Conservation (phyloP, 495 filamentous ascomycete species). For the Daldinia decipiens region DNA sequence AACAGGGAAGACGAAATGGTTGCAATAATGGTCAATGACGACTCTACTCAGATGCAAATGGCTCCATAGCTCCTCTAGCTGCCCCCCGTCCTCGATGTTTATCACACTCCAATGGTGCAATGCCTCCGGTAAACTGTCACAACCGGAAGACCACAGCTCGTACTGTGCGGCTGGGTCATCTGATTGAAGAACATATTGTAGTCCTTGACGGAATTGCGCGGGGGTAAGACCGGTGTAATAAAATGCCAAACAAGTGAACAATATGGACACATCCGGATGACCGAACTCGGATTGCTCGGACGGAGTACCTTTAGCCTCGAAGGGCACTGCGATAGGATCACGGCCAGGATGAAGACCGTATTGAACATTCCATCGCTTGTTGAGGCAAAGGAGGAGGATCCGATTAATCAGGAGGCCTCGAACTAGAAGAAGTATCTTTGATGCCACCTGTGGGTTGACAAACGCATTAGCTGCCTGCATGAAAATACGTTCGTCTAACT, state of each 20-base stretch:
- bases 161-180: conserved; percentile 63
- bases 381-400: conserved; percentile 53
- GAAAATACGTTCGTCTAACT: conserved; percentile 25
- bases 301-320: conserved; percentile 62
- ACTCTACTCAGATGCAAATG: conserved; percentile 49
- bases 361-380: conserved; percentile 59
- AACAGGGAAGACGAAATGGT: conserved; percentile 64
- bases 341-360: conserved; percentile 56
- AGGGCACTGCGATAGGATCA: conserved; percentile 61
- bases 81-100: conserved; percentile 61
- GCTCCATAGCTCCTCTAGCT: conserved; percentile 56
- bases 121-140: conserved; percentile 52
- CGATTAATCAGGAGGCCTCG: conserved; percentile 53
- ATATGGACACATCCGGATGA: conserved; percentile 65
- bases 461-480: conserved; percentile 44
- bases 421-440: conserved; percentile 53
- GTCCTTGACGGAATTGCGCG: conserved; percentile 53
- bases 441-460: conserved; percentile 44
- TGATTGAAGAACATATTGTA: conserved; percentile 57
- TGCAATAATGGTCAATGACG: conserved; percentile 63
- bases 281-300: conserved; percentile 63
- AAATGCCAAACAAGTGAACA: conserved; percentile 64
- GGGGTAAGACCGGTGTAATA: conserved; percentile 60
- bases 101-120: conserved; percentile 59
- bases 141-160: conserved; percentile 55